phyloP scores from a whole-genome alignment of 2,329 filamentous ascomycete genomes.

The Escovopsis sp. region DNA sequence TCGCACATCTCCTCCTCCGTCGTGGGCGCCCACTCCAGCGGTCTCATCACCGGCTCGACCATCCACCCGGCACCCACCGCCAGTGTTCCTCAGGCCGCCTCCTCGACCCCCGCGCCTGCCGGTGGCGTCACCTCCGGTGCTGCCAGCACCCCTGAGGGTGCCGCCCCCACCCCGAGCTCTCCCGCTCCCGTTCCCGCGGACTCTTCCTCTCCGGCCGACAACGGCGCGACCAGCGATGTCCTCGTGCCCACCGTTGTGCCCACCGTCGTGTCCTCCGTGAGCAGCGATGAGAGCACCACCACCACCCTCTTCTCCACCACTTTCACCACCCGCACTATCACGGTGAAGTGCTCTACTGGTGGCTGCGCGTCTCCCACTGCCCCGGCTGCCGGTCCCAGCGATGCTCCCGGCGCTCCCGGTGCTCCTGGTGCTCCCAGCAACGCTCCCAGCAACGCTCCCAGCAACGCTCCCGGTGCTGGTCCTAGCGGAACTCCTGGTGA shows the following conservation, averaged over 20 bases:
- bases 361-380: slow-evolving; percentile 4
- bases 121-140: slow-evolving; percentile 8
- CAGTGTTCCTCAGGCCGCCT: slow-evolving; percentile 2
- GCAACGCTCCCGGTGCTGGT: slow-evolving; percentile 2
- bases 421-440: neutral
- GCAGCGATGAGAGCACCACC: slow-evolving; percentile 17
- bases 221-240: slow-evolving; percentile 16
- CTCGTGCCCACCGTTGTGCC: slow-evolving; percentile 29
- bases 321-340: slow-evolving; percentile 19
- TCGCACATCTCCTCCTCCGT: slow-evolving; percentile 26
- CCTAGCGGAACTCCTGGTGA: slow-evolving; percentile 6
- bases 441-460: slow-evolving; percentile 3
- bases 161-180: slow-evolving; percentile 10
- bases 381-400: slow-evolving; percentile 9
- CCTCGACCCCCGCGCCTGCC: slow-evolving; percentile 1
- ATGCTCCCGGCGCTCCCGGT: slow-evolving; percentile 6
- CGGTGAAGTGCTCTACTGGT: slow-evolving; percentile 15
- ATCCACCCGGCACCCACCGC: slow-evolving; percentile 17
- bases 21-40: slow-evolving; percentile 21
- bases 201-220: slow-evolving; percentile 20
- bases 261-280: slow-evolving; percentile 25
- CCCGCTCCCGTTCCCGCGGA: slow-evolving; percentile 17
- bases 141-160: slow-evolving; percentile 7
- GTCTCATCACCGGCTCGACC: slow-evolving; percentile 23
- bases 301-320: slow-evolving; percentile 24